These are phyloP conservation scores for Hura crepitans DNA, from an alignment of 441 rosid genomes.

Conservation along the genomic window DNA sequence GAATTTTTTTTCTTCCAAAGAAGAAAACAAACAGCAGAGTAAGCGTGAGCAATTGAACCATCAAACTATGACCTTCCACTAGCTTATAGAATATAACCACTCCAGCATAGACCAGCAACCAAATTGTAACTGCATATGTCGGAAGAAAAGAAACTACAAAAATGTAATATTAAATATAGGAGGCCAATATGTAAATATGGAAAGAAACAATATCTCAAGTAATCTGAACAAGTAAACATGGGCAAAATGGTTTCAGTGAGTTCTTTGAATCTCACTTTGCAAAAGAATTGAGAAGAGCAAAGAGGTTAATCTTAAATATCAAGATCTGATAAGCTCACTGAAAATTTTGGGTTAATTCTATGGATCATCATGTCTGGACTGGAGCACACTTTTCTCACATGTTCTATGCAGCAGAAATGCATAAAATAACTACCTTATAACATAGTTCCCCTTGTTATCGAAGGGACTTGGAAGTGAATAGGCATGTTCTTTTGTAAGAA, in stretches of 20 bases:
- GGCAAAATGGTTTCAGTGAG: not conserved
- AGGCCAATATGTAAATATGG: not conserved
- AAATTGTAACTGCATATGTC: not conserved
- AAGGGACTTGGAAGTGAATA: slow-evolving; percentile 83
- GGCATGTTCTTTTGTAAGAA: slow-evolving; percentile 70
- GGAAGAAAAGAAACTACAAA: not conserved
- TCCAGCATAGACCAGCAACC: not conserved
- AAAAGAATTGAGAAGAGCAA: not conserved
- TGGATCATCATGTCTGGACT: not conserved
- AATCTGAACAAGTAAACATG: not conserved
- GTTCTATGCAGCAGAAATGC: not conserved
- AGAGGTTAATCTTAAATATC: slow-evolving; percentile 1
- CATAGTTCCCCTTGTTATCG: slow-evolving; percentile 82
- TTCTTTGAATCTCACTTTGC: not conserved
- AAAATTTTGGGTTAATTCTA: not conserved
- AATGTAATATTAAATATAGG: not conserved
- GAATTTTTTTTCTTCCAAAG: not conserved
- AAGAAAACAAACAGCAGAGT: not conserved
- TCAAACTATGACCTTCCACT: not conserved
- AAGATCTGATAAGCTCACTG: not conserved
- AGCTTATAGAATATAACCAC: not conserved
- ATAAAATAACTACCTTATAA: slow-evolving; percentile 56
- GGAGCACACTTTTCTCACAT: not conserved
- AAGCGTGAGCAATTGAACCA: not conserved
- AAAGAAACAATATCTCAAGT: not conserved